These are phyloP conservation scores for Theileria orientalis DNA, from an alignment of 169 alveolate genomes.

Conservation along the genomic window DNA sequence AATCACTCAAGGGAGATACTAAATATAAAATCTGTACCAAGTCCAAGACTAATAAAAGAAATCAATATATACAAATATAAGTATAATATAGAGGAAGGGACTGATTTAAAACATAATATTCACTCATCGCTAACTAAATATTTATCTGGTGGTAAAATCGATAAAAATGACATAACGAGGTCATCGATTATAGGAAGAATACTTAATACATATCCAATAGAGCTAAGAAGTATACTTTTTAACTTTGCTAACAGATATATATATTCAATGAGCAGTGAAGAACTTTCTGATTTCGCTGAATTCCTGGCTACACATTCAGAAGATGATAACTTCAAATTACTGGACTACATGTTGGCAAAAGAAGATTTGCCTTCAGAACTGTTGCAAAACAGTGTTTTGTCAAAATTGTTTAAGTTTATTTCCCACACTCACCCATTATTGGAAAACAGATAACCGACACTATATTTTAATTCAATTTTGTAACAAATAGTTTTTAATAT, in stretches of 20 bases:
- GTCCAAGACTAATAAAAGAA: neutral
- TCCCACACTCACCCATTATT: conserved; percentile 2
- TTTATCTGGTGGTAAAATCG: neutral
- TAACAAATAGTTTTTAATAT: no score
- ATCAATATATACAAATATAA: neutral
- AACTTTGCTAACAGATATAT: conserved; percentile 20
- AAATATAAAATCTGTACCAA: conserved; percentile 11
- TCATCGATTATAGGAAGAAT: conserved; percentile 8
- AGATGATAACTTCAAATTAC: neutral
- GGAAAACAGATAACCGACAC: neutral
- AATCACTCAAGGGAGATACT: neutral
- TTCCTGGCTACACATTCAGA: neutral
- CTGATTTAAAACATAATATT: neutral
- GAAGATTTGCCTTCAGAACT: neutral
- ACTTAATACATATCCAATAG: conserved; percentile 20
- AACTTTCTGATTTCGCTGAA: conserved; percentile 10
- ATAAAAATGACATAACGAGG: neutral
- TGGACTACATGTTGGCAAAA: neutral
- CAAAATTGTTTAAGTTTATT: conserved; percentile 12
- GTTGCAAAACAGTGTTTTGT: neutral
- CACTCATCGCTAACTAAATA: conserved; percentile 1
- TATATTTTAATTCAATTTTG: no score
- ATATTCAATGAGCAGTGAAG: conserved; percentile 2
- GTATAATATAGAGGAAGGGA: neutral
- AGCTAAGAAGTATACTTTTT: conserved; percentile 31